phyloP scores from a whole-genome alignment of 2,329 filamentous ascomycete species.

The Alternaria incomplexa region DNA sequence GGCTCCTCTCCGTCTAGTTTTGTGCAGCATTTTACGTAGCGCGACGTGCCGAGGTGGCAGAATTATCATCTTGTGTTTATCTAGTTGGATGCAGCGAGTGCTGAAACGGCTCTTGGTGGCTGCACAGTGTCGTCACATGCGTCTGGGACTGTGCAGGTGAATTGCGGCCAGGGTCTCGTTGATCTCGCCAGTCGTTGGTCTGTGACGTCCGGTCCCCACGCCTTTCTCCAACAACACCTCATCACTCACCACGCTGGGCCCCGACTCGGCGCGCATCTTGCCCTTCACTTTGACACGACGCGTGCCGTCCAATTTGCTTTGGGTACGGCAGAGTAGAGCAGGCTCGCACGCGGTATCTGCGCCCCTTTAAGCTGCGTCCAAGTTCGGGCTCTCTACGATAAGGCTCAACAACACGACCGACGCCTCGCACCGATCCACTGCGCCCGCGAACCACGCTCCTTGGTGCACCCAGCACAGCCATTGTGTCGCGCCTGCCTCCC shows the following conservation, averaged over 20 bases:
- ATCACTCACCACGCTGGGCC: slow-evolving; percentile 33
- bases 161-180: slow-evolving; percentile 26
- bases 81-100: background rate
- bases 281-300: slow-evolving; percentile 18
- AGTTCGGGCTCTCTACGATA: slow-evolving; percentile 24
- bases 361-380: slow-evolving; percentile 29
- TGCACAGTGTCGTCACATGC: slow-evolving; percentile 13
- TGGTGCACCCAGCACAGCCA: slow-evolving; percentile 11
- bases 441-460: slow-evolving; percentile 20
- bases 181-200: slow-evolving; percentile 23
- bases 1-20: background rate
- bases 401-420: slow-evolving; percentile 28
- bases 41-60: background rate
- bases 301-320: slow-evolving; percentile 54
- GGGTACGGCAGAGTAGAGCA: slow-evolving; percentile 46
- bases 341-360: slow-evolving; percentile 27
- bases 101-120: background rate
- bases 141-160: slow-evolving; percentile 13
- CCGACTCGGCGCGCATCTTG: slow-evolving; percentile 15
- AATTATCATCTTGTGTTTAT: background rate
- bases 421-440: slow-evolving; percentile 20
- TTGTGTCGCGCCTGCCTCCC: slow-evolving; percentile 18
- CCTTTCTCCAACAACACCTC: slow-evolving; percentile 27
- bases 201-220: slow-evolving; percentile 27
- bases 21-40: slow-evolving; percentile 6